Conservation (phyloP, 2,329 filamentous ascomycete genomes). For the Didymella glomerata region DNA sequence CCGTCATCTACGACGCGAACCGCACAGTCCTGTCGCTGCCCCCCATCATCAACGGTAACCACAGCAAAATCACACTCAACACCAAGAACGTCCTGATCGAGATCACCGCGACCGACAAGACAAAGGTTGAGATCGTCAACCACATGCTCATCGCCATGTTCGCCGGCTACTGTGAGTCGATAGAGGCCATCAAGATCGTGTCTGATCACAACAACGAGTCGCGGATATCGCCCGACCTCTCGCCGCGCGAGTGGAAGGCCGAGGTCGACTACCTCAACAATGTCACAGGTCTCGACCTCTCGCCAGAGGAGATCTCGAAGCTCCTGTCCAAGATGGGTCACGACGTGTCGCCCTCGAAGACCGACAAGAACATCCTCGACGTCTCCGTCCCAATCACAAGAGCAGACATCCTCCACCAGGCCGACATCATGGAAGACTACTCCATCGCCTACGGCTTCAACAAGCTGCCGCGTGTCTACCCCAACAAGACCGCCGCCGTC, state of each 20-base stretch:
- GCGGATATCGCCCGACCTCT: slow-evolving; percentile 80
- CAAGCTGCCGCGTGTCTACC: slow-evolving; percentile 85
- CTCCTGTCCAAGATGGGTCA: slow-evolving; percentile 91
- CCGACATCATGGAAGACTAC: slow-evolving; percentile 98
- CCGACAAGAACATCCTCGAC: slow-evolving; percentile 74
- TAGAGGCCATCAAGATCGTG: slow-evolving; percentile 91
- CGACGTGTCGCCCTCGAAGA: slow-evolving; percentile 76
- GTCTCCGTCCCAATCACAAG: slow-evolving; percentile 87
- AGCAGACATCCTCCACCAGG: slow-evolving; percentile 94
- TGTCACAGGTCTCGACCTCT: slow-evolving; percentile 83
- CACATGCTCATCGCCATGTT: slow-evolving; percentile 99
- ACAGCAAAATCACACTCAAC: slow-evolving; percentile 92
- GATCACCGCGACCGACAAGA: slow-evolving; percentile 93
- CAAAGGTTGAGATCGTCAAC: slow-evolving; percentile 94
- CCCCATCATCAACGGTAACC: slow-evolving; percentile 96
- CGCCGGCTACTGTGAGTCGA: slow-evolving; percentile 89
- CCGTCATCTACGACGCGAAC: slow-evolving; percentile 92
- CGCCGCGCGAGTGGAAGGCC: slow-evolving; percentile 78
- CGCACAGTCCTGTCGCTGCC: slow-evolving; percentile 89
- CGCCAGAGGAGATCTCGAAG: slow-evolving; percentile 77
- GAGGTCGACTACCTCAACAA: slow-evolving; percentile 94
- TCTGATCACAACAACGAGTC: slow-evolving; percentile 90
- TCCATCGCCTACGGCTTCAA: slow-evolving; percentile 98
- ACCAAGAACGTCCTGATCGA: slow-evolving; percentile 97
- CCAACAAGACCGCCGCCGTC: slow-evolving; percentile 84